Evolutionary conservation across 225 moss, liverwort and hornwort species (phyloP), one percentile per base, ranked within the genome.

Genomic region (Rhytidiadelphus loreus): DNA sequence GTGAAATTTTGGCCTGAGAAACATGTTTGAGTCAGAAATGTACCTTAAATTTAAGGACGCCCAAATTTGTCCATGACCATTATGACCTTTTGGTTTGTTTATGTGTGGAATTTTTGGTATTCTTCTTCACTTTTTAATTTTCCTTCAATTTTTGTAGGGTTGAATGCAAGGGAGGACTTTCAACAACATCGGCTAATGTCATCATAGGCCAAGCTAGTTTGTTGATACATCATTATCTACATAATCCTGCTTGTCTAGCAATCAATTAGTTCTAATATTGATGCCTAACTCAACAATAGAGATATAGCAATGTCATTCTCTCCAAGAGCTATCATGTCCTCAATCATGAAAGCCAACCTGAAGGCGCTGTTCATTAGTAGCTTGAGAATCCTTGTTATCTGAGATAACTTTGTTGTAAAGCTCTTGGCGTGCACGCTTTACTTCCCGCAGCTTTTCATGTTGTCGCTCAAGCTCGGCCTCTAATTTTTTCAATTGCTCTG

Each of bases 371-470:
- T 98, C 96, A 83, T 92, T 91, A 23, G 96, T 90, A 93, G 83
- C 89, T 92, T 95, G 94, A 62, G 92, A 90, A 56, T 97, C 95
- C 74, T 93, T 94, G 64, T 89, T 96, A 86, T 97, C 95, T 44
- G 88, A 72, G 2, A 97, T 80, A 66, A 98, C 88, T 85, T 95
- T 95, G 63, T 96, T 94, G 85, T 92, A 96, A 7, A 98, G 95
- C 70, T 97, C 96, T 85, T 94, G 88, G 78, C 95, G 95, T 80
- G 96, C 93, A 73, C 78, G 94, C 90, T 93, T 97, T 77, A 98
- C 88, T 19, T 95, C 94, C 37, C 86, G 89, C 61, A 96, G 68
- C 83, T 96, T 98, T 83, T 92, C 92, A 37, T 95, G 93, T 19
- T 96, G 96, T 41, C 91, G 90, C 58, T 94, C 91, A 29, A 96